Evolutionary conservation across 345 rosid species (phyloP).

Genomic region (Lumnitzera littorea): DNA sequence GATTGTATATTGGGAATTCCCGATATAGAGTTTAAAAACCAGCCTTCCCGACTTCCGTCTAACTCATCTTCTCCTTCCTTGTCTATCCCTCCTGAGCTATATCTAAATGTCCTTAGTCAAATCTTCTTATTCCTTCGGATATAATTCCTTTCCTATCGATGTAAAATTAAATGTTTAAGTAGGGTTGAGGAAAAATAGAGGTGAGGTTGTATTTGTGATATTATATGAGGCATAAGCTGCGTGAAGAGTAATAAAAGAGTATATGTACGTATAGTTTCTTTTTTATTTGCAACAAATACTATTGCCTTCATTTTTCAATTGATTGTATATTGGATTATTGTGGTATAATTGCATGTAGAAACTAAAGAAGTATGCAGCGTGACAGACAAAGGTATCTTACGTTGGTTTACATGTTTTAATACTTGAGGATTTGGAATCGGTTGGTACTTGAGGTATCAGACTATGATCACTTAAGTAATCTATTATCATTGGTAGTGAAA

Average conservation of each 20-base stretch:
- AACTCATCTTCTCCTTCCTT: conserved; percentile 70
- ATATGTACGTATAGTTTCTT: too few species aligned
- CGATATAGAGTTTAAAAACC: conserved; percentile 11
- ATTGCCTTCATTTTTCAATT: conserved; percentile 8
- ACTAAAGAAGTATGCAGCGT: conserved; percentile 30
- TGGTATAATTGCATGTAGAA: background rate
- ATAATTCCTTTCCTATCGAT: background rate
- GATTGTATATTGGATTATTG: conserved; percentile 10
- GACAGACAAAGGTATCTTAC: conserved; percentile 23
- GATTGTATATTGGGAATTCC: conserved; percentile 9
- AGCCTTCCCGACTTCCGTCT: conserved; percentile 17
- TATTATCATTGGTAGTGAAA: too few species aligned
- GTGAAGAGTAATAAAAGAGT: too few species aligned
- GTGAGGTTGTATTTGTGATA: too few species aligned
- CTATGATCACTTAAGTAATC: too few species aligned
- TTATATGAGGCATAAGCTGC: too few species aligned
- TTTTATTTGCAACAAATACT: background rate
- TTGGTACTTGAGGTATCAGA: too few species aligned
- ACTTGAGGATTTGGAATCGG: too few species aligned
- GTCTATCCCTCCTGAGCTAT: conserved; percentile 99
- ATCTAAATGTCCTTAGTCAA: background rate
- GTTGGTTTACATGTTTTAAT: conserved; percentile 40
- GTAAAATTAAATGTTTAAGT: background rate
- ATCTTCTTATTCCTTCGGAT: background rate
- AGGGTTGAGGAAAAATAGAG: background rate